Evolutionary conservation across 2,329 filamentous ascomycete genomes (phyloP), one percentile per base, ranked within the genome.

Genomic region (Ascosphaera apis): DNA sequence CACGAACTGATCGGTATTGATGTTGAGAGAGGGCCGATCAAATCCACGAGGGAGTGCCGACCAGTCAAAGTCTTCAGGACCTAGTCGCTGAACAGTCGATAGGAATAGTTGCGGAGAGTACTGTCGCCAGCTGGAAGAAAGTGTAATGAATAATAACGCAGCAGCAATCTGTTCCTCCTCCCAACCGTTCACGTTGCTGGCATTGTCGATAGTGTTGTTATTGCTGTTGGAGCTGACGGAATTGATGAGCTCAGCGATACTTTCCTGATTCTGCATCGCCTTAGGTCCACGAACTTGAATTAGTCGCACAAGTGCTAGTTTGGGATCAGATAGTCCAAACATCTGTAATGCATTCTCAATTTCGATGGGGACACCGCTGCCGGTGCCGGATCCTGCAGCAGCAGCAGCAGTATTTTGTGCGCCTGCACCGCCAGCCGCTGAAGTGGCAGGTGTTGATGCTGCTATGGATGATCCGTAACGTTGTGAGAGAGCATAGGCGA

Each of bases 101-200:
- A 76, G 58, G 45, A 76, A 71, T 33, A 65, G 72, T 59, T 77
- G 76, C 65, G 60, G 63, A 51, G 65, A 84, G 72, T 55, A 73
- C 48, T 53, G 68, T 47, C 49, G 76, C 57, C 48, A 80, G 48
- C 51, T 73, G 51, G 58, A 71, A 53, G 54, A 71, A 52, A 61
- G 78, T 46, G 54, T 69, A 66, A 61, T 70, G 61, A 54, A 86
- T 53, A 84, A 69, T 39, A 98, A 60, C 4, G 80, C 80, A 39
- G 72, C 71, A 5, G 83, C 78, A 25, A 93, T 72, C 48, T 92
- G 80, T 47, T 81, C 75, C 48, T 91, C 81, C 39, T 66, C 72
- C 38, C 91, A 68, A 43, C 76, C 71, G n/a, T n/a, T n/a, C n/a
- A n/a, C n/a, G n/a, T n/a, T n/a, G n/a, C n/a, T n/a, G n/a, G n/a